Percentiles rank a stretch among this genome's conserved stretches.
These are phyloP conservation scores for Teratosphaeria nubilosa DNA, from an alignment of 2,329 filamentous ascomycete species.

Conservation along the genomic window DNA sequence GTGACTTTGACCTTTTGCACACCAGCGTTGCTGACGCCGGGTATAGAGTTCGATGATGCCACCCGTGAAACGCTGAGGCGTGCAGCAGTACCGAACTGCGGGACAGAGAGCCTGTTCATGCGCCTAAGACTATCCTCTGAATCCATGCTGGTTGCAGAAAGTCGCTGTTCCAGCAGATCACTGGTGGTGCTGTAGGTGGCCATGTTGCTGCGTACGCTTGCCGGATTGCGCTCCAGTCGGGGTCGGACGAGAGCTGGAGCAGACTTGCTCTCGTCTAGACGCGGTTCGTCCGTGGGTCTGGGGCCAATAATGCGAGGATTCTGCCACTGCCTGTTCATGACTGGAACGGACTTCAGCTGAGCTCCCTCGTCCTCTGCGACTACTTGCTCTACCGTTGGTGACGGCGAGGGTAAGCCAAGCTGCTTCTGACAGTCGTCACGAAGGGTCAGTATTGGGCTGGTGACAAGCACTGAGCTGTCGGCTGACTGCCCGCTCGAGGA, in stretches of 20 bases:
- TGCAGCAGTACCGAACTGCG: background rate
- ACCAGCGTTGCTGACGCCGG: slow-evolving; percentile 11
- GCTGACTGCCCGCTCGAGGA: slow-evolving; percentile 31
- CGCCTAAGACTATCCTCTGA: slow-evolving; percentile 17
- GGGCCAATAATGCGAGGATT: slow-evolving; percentile 24
- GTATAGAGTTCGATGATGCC: slow-evolving; percentile 21
- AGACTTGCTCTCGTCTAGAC: background rate
- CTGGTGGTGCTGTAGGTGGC: slow-evolving; percentile 18
- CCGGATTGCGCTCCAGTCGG: slow-evolving; percentile 15
- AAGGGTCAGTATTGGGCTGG: slow-evolving; percentile 25
- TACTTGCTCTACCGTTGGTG: slow-evolving; percentile 18
- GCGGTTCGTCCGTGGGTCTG: slow-evolving; percentile 10
- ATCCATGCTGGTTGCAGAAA: slow-evolving; percentile 13
- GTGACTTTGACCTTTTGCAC: slow-evolving; percentile 17
- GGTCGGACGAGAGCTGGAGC: slow-evolving; percentile 8
- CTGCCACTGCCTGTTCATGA: slow-evolving; percentile 27
- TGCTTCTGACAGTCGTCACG: slow-evolving; percentile 7
- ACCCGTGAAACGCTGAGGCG: slow-evolving; percentile 18
- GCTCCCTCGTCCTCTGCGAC: slow-evolving; percentile 18
- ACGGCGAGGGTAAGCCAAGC: slow-evolving; percentile 4
- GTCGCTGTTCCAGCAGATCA: slow-evolving; percentile 10
- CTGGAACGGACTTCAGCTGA: slow-evolving; percentile 22
- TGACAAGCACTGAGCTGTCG: slow-evolving; percentile 32
- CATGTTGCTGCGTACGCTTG: slow-evolving; percentile 18
- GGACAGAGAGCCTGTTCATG: slow-evolving; percentile 1